A percentile compares a stretch with the other conserved stretches of the same genome.
These are phyloP conservation scores for Closterium sp. DNA, from an alignment of 139 green algal genomes.

Conservation along the genomic window DNA sequence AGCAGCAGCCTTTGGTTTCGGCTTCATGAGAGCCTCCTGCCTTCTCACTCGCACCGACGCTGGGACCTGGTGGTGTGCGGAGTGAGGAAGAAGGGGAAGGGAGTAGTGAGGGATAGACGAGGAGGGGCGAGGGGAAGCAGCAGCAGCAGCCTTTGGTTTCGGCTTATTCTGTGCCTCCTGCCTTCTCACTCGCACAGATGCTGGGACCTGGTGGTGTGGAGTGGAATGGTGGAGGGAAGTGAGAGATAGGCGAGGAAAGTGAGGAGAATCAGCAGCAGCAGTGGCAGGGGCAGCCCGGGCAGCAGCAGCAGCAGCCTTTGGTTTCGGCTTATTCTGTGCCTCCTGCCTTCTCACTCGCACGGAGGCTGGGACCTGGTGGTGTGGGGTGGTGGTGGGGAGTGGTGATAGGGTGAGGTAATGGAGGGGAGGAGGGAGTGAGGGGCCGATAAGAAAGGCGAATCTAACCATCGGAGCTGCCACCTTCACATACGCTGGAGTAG, in stretches of 20 bases:
- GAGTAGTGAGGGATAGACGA: not conserved
- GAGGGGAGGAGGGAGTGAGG: no score
- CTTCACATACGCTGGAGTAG: constrained; percentile 4
- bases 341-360: not conserved
- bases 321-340: constrained; percentile 27
- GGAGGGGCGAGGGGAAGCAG: not conserved
- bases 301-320: constrained; percentile 19
- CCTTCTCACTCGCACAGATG: not conserved
- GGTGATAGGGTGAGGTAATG: no score
- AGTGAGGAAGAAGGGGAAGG: not conserved
- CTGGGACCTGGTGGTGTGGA: not conserved
- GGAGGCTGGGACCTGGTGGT: not conserved
- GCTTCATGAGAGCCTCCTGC: constrained; percentile 9
- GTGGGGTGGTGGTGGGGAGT: no score
- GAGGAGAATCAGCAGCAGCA: no score
- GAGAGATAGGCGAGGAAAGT: not conserved
- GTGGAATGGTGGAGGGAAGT: no score
- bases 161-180: not conserved
- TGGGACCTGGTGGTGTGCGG: constrained; percentile 6
- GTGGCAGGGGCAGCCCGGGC: no score
- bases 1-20: constrained; percentile 24
- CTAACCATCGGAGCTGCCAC: not conserved
- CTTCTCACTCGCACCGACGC: constrained; percentile 38
- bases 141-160: not conserved
- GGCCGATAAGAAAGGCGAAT: not conserved